Base-by-base conservation (phyloP, 1,284 basidiomycete species). In the Apiotrichum mycotoxinovorans region DNA sequence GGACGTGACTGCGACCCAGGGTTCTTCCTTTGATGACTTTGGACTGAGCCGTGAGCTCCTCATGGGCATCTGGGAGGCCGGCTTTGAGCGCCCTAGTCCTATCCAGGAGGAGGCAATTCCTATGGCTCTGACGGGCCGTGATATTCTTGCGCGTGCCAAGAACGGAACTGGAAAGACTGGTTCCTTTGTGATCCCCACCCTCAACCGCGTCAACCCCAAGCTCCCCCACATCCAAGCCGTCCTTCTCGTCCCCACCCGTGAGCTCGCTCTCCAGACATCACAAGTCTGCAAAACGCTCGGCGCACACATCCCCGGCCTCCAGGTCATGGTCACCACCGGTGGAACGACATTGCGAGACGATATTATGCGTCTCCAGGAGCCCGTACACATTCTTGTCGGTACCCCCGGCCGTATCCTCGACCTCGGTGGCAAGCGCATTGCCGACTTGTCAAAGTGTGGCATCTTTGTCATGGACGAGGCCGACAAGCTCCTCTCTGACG, bases 391-490 rank as follows among this genome's bases (percentile, higher is more conserved):
- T 54, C 86, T 98, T 51, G 95, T 98, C 61, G 95, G 95, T 51
- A 98, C 95, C 4, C 95, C 95, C 23, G 95, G 95, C 41, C 85
- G 95, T 74, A 95, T 98, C 67, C 82, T 98, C 57, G 95, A 98
- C 81, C 81, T 98, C 51, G 89, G 90, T 3, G 88, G 93, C 67
- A 98, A 98, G 80, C 85, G 82, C 64, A 88, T 98, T 37, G 95
- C 96, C 27, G 92, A 98, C 79, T 82, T 98, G 64, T 90, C 86
- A 79, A 88, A 91, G 73, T 97, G 94, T 77, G 87, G 88, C 18
- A 91, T 95, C 51, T 98, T 97, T 71, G 91, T 96, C 65, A 96
- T 97, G 93, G 95, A 98, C 79, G 95, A 98, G 79, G 95, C 96
- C 54, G 95, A 98, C 79, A 98, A 98, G 78, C 85, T 98, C 52